Percentiles rank a stretch among this genome's conserved stretches.
Evolutionary conservation across 768 basidiomycete species (phyloP).

Genomic region (Gymnopilus junonius): DNA sequence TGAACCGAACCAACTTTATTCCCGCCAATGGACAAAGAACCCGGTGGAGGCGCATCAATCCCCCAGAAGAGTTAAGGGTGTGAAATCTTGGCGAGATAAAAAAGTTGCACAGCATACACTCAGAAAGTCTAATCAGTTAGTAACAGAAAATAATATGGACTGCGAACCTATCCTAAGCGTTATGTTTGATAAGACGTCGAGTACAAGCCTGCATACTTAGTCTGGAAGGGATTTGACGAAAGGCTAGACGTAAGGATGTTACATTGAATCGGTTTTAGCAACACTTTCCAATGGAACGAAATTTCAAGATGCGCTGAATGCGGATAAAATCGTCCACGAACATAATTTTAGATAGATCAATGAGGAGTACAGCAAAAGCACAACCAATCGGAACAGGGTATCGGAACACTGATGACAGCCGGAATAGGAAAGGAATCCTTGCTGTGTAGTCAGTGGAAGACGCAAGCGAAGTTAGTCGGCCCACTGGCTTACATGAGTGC

Average conservation of each 20-base stretch:
- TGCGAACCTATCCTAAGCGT: no score
- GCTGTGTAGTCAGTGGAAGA: no score
- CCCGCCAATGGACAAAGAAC: not conserved
- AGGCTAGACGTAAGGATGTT: not conserved
- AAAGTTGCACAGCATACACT: not conserved
- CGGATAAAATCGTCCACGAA: not conserved
- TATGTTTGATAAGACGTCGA: not conserved
- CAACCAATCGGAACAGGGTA: not conserved
- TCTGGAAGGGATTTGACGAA: not conserved
- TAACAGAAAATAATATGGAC: no score
- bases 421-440: not conserved
- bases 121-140: no score
- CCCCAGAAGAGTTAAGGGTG: not conserved
- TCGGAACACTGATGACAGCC: not conserved
- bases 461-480: not conserved
- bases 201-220: not conserved
- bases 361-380: not conserved
- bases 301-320: not conserved
- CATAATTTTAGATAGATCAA: not conserved
- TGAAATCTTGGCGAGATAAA: not conserved
- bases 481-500: no score
- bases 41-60: conserved; percentile 4
- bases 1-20: not conserved
- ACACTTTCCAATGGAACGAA: not conserved
- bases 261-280: not conserved